Conservation (phyloP, 1,139 yeast genomes). For the Geotrichum bryndzae region DNA sequence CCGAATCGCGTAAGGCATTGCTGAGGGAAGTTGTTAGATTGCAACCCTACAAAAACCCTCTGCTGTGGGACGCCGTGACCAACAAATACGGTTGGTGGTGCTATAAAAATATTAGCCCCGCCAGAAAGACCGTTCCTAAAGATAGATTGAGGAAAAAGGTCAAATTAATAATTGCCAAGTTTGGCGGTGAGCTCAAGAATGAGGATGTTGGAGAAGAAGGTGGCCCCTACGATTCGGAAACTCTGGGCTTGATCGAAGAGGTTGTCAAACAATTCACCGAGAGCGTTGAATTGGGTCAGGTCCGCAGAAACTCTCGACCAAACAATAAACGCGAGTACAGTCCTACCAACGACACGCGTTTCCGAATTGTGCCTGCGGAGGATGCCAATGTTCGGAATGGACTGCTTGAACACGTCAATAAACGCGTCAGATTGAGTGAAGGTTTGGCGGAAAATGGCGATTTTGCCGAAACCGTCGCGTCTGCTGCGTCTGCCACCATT, state of each 20-base stretch:
- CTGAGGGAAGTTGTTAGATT: constrained; percentile 14
- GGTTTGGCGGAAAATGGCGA: background rate
- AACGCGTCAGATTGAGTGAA: background rate
- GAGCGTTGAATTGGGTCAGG: constrained; percentile 3
- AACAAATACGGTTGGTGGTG: constrained; percentile 19
- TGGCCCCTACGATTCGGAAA: constrained; percentile 13
- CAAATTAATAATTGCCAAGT: constrained; percentile 13
- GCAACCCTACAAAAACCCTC: constrained; percentile 15
- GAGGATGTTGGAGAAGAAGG: constrained; percentile 5
- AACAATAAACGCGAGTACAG: background rate
- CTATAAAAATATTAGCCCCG: constrained; percentile 13
- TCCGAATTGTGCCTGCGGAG: background rate
- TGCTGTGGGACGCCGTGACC: constrained; percentile 19
- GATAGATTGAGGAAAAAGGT: constrained; percentile 18
- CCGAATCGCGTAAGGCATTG: constrained; percentile 13
- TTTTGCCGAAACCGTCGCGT: constrained; percentile 10
- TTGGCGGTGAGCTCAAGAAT: background rate
- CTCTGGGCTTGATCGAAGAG: constrained; percentile 12
- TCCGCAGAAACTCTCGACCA: background rate
- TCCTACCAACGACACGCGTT: background rate
- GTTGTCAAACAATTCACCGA: constrained; percentile 15
- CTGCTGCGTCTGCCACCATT: constrained; percentile 10
- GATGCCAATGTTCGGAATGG: background rate
- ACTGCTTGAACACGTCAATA: background rate
- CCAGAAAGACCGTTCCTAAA: constrained; percentile 17